A percentile compares a stretch with the other conserved stretches of the same genome.
Conservation (phyloP, 331 rosid species). For the Spiraea crenata region DNA sequence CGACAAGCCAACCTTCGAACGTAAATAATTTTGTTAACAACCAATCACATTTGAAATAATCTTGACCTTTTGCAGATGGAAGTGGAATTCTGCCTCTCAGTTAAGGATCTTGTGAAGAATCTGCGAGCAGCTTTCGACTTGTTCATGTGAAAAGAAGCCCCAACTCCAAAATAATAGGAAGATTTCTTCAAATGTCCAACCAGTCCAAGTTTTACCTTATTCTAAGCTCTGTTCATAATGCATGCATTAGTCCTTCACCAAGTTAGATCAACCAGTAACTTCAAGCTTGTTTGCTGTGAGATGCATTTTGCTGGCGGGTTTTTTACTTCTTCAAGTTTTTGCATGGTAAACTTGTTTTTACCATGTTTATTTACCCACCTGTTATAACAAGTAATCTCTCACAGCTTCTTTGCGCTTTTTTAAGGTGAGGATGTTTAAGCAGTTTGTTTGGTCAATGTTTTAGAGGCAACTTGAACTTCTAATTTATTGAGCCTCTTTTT, state of each 20-base stretch:
- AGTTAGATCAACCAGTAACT: constrained; percentile 31
- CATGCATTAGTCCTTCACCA: constrained; percentile 34
- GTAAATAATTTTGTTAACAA: too few species aligned
- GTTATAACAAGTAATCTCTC: constrained; percentile 37
- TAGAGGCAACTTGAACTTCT: constrained; percentile 23
- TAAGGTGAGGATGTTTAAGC: constrained; percentile 33
- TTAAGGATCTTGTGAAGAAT: constrained; percentile 68
- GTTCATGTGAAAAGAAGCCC: constrained; percentile 45
- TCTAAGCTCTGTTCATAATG: constrained; percentile 37
- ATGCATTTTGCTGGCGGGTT: constrained; percentile 51
- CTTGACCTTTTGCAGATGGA: constrained; percentile 65
- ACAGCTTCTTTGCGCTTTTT: constrained; percentile 33
- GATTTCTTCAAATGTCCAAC: constrained; percentile 15
- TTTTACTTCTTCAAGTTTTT: constrained; percentile 27
- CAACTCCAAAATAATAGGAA: constrained; percentile 26
- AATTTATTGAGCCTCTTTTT: constrained; percentile 25
- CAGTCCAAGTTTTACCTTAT: constrained; percentile 27
- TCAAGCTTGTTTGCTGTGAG: constrained; percentile 48
- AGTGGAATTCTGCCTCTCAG: constrained; percentile 55
- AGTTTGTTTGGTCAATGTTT: constrained; percentile 33
- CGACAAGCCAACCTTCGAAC: too few species aligned
- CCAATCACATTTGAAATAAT: background rate
- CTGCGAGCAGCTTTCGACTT: constrained; percentile 52
- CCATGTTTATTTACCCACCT: constrained; percentile 48
- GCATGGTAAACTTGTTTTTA: constrained; percentile 47